These are phyloP conservation scores for Sphagnurus paluster DNA, from an alignment of 1,284 basidiomycete genomes.

Conservation along the genomic window DNA sequence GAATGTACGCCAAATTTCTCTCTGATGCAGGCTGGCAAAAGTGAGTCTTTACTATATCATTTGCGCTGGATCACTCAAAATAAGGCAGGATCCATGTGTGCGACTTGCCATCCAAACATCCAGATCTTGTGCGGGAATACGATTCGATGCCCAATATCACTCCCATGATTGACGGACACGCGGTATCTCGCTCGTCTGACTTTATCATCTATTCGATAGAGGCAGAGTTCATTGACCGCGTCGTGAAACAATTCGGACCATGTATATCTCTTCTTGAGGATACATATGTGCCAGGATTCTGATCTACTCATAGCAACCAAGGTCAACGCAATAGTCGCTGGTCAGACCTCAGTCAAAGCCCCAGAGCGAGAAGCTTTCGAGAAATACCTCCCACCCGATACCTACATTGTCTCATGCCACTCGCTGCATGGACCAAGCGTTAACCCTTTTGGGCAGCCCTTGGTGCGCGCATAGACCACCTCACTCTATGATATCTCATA, in stretches of 20 bases:
- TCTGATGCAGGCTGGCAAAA: conserved; percentile 83
- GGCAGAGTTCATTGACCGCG: conserved; percentile 83
- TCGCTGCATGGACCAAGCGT: conserved; percentile 95
- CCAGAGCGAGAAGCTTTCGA: conserved; percentile 94
- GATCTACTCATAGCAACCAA: conserved; percentile 94
- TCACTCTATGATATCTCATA: background rate
- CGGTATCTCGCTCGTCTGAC: conserved; percentile 83
- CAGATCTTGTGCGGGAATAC: conserved; percentile 63
- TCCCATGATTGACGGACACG: conserved; percentile 78
- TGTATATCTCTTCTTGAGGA: conserved; percentile 58
- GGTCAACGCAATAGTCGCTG: conserved; percentile 88
- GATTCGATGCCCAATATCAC: conserved; percentile 60
- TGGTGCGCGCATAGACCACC: conserved; percentile 49
- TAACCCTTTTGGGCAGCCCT: conserved; percentile 87
- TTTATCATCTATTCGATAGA: conserved; percentile 95
- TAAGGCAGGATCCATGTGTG: conserved; percentile 83
- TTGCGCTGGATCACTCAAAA: background rate
- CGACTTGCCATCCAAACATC: conserved; percentile 81
- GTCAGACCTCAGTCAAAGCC: conserved; percentile 96
- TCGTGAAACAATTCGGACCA: conserved; percentile 89
- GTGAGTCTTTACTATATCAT: conserved; percentile 41
- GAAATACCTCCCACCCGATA: conserved; percentile 82
- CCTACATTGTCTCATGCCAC: conserved; percentile 90
- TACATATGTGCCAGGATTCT: too few relatives aligned
- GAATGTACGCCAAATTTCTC: conserved; percentile 85